phyloP scores from a whole-genome alignment of 805 yeast genomes.

The Nakazawaea laoshanensis region DNA sequence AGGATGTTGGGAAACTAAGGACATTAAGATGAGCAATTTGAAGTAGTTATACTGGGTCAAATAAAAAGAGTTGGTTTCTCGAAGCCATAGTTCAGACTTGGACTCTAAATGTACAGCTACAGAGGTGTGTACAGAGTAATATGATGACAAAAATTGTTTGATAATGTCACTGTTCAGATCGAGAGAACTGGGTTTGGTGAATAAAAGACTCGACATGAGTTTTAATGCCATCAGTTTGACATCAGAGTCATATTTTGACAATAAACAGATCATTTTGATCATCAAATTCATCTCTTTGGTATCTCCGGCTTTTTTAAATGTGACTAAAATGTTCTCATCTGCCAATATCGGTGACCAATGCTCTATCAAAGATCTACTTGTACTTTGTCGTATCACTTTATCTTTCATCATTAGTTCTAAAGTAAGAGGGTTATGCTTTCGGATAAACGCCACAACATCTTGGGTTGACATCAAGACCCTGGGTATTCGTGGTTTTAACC shows the following conservation, averaged over 20 bases:
- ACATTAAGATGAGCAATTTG: slow-evolving; percentile 3
- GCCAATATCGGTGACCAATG: too few species aligned
- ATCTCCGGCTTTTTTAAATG: too few species aligned
- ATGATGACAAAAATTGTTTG: slow-evolving; percentile 1
- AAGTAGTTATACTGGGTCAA: slow-evolving; percentile 5
- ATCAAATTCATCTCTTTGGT: slow-evolving; percentile 3
- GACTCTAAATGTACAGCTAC: too few species aligned
- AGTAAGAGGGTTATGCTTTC: neutral
- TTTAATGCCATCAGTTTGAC: slow-evolving; percentile 5
- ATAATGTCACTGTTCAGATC: slow-evolving; percentile 1
- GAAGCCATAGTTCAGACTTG: too few species aligned
- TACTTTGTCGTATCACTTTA: slow-evolving; percentile 6
- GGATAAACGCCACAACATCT: neutral
- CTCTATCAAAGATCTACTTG: neutral
- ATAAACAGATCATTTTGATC: neutral
- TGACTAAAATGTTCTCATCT: too few species aligned
- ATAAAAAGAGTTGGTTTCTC: too few species aligned
- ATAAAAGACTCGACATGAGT: slow-evolving; percentile 2
- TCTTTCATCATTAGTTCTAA: slow-evolving; percentile 1
- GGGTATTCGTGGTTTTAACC: too few species aligned
- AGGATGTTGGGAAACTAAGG: slow-evolving; percentile 3
- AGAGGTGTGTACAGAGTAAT: too few species aligned
- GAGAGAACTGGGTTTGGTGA: slow-evolving; percentile 1
- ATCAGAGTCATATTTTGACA: neutral
- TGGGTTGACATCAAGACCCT: too few species aligned